Evolutionary conservation across 176 grass and related monocot species (phyloP).

Genomic region (Oryza australiensis): DNA sequence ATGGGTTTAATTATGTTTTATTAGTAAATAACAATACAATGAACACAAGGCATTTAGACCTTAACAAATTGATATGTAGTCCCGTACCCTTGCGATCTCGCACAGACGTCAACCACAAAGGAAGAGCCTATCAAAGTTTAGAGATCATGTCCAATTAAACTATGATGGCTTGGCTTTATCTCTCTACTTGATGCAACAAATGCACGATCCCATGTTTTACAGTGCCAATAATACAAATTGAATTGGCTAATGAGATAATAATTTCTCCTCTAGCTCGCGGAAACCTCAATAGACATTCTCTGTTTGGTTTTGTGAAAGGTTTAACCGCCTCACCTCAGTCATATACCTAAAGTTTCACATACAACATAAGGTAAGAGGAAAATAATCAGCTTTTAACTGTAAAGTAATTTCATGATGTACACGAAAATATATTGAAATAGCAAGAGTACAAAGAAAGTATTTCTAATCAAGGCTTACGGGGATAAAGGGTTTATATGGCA

Average conservation of each 20-base stretch:
- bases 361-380: not conserved
- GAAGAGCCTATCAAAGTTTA: not conserved
- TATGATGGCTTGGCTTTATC: constrained; percentile 28
- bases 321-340: constrained; percentile 78
- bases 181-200: constrained; percentile 43
- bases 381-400: not conserved
- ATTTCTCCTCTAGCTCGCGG: constrained; percentile 76
- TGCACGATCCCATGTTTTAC: constrained; percentile 24
- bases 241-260: constrained; percentile 49
- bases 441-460: not conserved
- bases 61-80: not conserved
- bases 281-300: constrained; percentile 77
- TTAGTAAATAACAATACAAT: no score
- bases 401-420: not conserved
- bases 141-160: constrained; percentile 17
- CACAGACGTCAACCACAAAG: constrained; percentile 1
- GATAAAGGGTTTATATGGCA: not conserved
- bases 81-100: constrained; percentile 17
- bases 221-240: not conserved
- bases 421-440: not conserved
- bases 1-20: no score
- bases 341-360: constrained; percentile 67
- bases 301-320: constrained; percentile 79
- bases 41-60: no score
- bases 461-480: not conserved